These are phyloP conservation scores for Strigomonas culicis DNA, from an alignment of 208 protist species.

Conservation along the genomic window DNA sequence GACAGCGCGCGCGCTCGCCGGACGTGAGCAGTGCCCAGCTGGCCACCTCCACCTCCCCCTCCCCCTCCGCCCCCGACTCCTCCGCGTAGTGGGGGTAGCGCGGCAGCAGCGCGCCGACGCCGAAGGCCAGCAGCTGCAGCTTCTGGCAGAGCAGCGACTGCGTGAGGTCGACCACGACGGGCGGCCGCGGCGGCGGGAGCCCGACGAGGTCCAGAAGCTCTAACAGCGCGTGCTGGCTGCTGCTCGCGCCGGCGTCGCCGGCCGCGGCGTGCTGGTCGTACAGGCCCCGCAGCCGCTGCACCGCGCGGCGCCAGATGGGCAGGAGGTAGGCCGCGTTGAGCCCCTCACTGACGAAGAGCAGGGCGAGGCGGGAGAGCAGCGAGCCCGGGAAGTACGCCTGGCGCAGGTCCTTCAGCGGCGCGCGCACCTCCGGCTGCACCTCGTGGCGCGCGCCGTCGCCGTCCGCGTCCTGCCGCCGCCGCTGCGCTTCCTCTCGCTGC, in stretches of 20 bases:
- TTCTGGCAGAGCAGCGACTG: slow-evolving; percentile 72
- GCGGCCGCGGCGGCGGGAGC: slow-evolving; percentile 23
- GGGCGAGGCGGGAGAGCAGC: slow-evolving; percentile 65
- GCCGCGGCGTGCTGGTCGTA: too few relatives aligned
- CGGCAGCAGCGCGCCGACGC: slow-evolving; percentile 32
- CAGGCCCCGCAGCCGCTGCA: slow-evolving; percentile 29
- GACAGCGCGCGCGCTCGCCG: slow-evolving; percentile 49
- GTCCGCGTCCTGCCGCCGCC: background rate
- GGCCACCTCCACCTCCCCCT: background rate
- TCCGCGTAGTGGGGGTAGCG: background rate
- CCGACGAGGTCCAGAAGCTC: slow-evolving; percentile 34
- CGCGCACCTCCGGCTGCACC: too few relatives aligned
- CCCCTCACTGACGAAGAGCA: slow-evolving; percentile 32
- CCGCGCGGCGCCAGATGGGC: slow-evolving; percentile 35
- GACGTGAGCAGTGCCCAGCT: slow-evolving; percentile 50
- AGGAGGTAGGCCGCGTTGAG: slow-evolving; percentile 27
- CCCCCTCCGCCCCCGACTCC: background rate
- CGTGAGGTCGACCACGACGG: slow-evolving; percentile 27
- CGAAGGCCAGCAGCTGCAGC: slow-evolving; percentile 68
- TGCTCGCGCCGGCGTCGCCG: background rate
- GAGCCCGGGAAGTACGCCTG: slow-evolving; percentile 69
- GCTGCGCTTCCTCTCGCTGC: slow-evolving; percentile 8
- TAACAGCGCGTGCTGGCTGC: slow-evolving; percentile 11
- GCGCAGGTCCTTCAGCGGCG: slow-evolving; percentile 34
- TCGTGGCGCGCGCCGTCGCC: background rate